A percentile compares a stretch with the other conserved stretches of the same genome.
Conservation (phyloP, 441 rosid species). For the Syzygium malaccense region DNA sequence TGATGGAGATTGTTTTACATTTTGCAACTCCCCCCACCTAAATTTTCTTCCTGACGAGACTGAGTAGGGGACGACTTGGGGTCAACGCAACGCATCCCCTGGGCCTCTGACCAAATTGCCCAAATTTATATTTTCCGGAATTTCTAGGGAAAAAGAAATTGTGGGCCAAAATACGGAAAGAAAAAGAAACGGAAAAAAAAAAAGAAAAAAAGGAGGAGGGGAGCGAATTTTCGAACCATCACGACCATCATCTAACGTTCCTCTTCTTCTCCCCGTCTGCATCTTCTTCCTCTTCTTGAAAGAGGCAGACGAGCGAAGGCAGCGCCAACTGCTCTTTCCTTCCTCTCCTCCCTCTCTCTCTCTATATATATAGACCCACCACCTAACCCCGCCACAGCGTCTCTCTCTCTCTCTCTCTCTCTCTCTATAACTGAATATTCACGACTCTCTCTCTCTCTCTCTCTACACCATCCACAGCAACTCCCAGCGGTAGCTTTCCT, state of each 20-base stretch:
- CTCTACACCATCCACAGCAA: background rate
- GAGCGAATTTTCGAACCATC: background rate
- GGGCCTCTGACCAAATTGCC: background rate
- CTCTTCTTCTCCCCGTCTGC: background rate
- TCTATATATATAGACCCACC: background rate
- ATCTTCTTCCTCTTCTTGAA: background rate
- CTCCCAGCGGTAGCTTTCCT: background rate
- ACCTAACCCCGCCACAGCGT: slow-evolving; percentile 14
- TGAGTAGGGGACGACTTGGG: background rate
- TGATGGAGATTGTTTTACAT: too few species aligned
- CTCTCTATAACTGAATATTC: background rate
- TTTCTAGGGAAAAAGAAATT: background rate
- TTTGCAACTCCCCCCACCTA: too few species aligned
- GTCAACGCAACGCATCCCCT: background rate
- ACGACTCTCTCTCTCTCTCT: background rate
- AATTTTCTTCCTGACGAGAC: too few species aligned
- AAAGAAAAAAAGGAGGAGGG: rapidly evolving
- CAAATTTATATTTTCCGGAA: background rate
- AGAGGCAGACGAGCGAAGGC: background rate
- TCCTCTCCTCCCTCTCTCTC: background rate
- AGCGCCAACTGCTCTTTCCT: background rate
- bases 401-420: background rate
- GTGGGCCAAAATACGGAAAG: background rate
- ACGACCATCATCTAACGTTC: slow-evolving; percentile 25
- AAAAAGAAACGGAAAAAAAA: background rate